These are phyloP conservation scores for Podospora appendiculata DNA, from an alignment of 495 filamentous ascomycete species.

Conservation along the genomic window DNA sequence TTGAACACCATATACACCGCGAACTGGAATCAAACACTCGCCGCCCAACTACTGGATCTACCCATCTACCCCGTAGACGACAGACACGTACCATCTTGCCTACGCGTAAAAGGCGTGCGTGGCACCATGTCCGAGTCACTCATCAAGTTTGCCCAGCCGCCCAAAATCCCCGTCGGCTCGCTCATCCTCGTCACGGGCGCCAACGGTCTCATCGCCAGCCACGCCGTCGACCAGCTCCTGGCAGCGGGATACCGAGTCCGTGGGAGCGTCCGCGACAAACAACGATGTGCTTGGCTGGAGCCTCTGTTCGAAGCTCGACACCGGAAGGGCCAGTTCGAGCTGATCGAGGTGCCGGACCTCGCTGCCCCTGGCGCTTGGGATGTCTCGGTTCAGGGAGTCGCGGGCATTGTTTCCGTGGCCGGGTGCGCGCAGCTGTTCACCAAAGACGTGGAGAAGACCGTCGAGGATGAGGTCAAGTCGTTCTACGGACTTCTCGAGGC, in stretches of 20 bases:
- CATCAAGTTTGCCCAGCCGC: slow-evolving; percentile 4
- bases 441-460: slow-evolving; percentile 4
- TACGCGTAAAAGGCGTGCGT: neutral
- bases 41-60: too few relatives aligned
- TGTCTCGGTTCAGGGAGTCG: slow-evolving; percentile 27
- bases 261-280: slow-evolving; percentile 36
- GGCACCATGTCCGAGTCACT: neutral
- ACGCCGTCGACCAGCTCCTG: slow-evolving; percentile 40
- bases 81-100: too few relatives aligned
- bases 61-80: too few relatives aligned
- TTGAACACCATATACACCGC: too few relatives aligned
- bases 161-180: slow-evolving; percentile 10
- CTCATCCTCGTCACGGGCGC: slow-evolving; percentile 43
- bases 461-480: slow-evolving; percentile 5
- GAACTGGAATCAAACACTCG: too few relatives aligned
- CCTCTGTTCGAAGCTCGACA: slow-evolving; percentile 31
- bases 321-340: slow-evolving; percentile 28
- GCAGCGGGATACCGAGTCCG: slow-evolving; percentile 39
- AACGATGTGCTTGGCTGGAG: slow-evolving; percentile 34
- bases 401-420: slow-evolving; percentile 8
- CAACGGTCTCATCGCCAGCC: slow-evolving; percentile 46
- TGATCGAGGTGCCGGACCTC: slow-evolving; percentile 30
- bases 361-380: slow-evolving; percentile 27
- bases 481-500: slow-evolving; percentile 8
- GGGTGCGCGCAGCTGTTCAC: neutral